Base-by-base conservation (phyloP, 169 alveolate genomes). In the Miamiensis avidus region DNA sequence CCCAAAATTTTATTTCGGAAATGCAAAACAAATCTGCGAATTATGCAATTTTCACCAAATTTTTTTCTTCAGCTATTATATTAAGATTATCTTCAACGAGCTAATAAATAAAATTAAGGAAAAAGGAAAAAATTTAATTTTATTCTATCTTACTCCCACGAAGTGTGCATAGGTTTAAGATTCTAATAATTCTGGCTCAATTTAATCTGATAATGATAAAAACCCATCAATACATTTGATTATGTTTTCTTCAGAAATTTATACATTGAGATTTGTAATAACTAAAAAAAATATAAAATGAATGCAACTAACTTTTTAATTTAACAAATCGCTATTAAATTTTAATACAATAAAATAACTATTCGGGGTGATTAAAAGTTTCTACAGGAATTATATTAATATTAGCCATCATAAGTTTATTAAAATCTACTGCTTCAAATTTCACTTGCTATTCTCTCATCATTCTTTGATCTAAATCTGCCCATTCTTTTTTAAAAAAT, bases 21-120 rank as follows among this genome's bases (percentile, higher is more conserved):
- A 79, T 79, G 29, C 84, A 79, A 29, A n/a, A 79, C 64, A 79
- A 79, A 64, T 79, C 84, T 26, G 76, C 84, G 29, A 79, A 79
- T 29, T 79, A 34, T 11, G 77, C 84, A 49, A 79, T 33, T n/a
- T 34, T 33, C 29, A 79, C n/a, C 34, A 79, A 64, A 79, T 49
- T 49, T 49, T 11, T 49, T 11, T 49, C 69, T 49, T 49, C 20
- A 49, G 26, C 20, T 11, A 49, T 4, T 11, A 49, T 49, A 20
- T 20, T 49, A 49, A 49, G 4, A 11, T 4, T 11, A 20, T 49
- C 69, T 49, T 49, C 69, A 20, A 49, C 69, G 26, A 49, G 4
- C 69, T 49, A 11, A 49, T 49, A 49, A 49, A 11, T 11, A 11
- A 11, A 49, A 11, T 11, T 49, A 49, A 49, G 4, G 20, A 49